Evolutionary conservation across 257 asterid genomes (phyloP).

Genomic region (Datura wrightii): DNA sequence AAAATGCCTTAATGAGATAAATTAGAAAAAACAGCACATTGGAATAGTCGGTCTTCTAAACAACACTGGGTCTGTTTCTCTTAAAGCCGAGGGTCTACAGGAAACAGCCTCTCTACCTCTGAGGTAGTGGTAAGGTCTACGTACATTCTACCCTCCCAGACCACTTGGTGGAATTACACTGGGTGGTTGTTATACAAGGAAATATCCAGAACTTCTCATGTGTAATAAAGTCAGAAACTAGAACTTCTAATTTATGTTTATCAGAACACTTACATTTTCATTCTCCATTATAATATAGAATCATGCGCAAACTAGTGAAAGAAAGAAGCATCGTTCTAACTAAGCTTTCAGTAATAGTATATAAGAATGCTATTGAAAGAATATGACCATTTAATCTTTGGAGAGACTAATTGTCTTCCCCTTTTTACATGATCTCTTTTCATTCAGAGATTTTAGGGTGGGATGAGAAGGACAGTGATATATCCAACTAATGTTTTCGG

Average conservation of each 20-base stretch:
- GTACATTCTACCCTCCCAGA: too few species aligned
- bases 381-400: slow-evolving; percentile 4
- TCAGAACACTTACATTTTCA: background rate
- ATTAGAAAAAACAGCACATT: background rate
- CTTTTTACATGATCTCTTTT: background rate
- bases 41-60: slow-evolving; percentile 19
- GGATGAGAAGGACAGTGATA: background rate
- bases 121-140: too few species aligned
- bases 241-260: background rate
- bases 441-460: background rate
- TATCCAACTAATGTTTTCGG: background rate
- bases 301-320: background rate
- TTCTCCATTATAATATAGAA: background rate
- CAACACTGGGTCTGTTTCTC: too few species aligned
- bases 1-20: background rate
- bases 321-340: background rate
- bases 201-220: background rate
- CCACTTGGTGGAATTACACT: too few species aligned
- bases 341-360: background rate
- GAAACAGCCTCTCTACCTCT: too few species aligned
- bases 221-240: background rate
- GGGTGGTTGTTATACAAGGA: background rate
- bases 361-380: slow-evolving; percentile 9
- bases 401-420: background rate
- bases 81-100: too few species aligned